Conservation (phyloP, 306 rosid genomes). For the Abrus pulchellus region DNA sequence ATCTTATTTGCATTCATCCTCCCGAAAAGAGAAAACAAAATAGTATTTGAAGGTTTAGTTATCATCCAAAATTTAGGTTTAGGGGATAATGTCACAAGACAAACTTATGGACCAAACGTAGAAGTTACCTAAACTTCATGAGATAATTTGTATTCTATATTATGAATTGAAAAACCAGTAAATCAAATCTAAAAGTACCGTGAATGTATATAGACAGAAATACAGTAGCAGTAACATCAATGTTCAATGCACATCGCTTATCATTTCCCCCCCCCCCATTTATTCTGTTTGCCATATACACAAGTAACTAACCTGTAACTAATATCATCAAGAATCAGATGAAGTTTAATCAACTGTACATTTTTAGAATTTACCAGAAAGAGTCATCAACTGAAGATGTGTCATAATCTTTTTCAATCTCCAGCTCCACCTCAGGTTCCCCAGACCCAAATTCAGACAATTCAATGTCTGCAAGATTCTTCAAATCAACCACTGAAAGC, state of each 20-base stretch:
- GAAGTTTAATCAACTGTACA: conserved; percentile 73
- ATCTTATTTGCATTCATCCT: no score
- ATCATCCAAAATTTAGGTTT: neutral
- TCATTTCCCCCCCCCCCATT: conserved; percentile 27
- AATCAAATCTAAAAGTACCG: conserved; percentile 36
- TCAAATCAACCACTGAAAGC: conserved; percentile 91
- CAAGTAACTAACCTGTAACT: conserved; percentile 68
- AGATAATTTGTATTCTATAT: conserved; percentile 21
- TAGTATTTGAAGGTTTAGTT: no score
- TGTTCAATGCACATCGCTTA: conserved; percentile 70
- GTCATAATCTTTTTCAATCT: conserved; percentile 62
- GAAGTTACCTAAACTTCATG: neutral
- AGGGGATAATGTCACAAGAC: neutral
- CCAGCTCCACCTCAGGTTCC: conserved; percentile 85
- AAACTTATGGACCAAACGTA: neutral
- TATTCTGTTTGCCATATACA: conserved; percentile 63
- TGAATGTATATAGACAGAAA: conserved; percentile 51
- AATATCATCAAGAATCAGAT: conserved; percentile 73
- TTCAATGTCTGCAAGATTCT: conserved; percentile 83
- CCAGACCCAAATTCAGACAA: conserved; percentile 72
- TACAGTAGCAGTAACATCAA: conserved; percentile 60
- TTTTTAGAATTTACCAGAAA: conserved; percentile 74
- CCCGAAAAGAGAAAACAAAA: no score
- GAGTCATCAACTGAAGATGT: conserved; percentile 66
- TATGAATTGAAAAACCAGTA: conserved; percentile 21